Evolutionary conservation across 2,329 filamentous ascomycete species (phyloP).

Genomic region (Epichloe gansuensis): DNA sequence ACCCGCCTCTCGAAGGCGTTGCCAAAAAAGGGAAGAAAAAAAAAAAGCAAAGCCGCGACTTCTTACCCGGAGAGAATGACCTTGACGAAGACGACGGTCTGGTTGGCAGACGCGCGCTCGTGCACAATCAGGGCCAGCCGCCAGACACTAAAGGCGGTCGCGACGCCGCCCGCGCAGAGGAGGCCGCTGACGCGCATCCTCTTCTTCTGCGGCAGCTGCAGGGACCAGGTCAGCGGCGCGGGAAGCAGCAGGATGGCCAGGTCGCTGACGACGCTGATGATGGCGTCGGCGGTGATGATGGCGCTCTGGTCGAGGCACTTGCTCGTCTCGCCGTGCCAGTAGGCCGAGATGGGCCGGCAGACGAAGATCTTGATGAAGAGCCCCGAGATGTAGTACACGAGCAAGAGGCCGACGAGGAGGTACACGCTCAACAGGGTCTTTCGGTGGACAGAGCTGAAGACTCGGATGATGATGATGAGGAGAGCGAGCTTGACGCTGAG

Average conservation of each 20-base stretch:
- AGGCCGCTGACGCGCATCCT: conserved; percentile 18
- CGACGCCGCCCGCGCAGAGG: conserved; percentile 19
- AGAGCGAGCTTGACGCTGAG: conserved; percentile 30
- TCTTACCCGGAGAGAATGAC: conserved; percentile 14
- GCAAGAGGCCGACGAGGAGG: conserved; percentile 23
- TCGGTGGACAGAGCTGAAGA: conserved; percentile 27
- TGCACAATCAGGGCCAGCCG: conserved; percentile 15
- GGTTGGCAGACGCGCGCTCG: conserved; percentile 13
- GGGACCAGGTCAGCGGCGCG: conserved; percentile 19
- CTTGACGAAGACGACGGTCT: conserved; percentile 16
- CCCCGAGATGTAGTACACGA: conserved; percentile 27
- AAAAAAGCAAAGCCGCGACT: background rate
- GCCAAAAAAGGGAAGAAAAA: background rate
- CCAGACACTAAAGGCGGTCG: conserved; percentile 19
- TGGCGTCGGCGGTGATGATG: conserved; percentile 19
- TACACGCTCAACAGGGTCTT: conserved; percentile 26
- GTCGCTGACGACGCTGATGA: conserved; percentile 20
- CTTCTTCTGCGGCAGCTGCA: conserved; percentile 17
- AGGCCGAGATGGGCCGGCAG: conserved; percentile 27
- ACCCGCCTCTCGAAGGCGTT: no score
- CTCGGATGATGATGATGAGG: conserved; percentile 28
- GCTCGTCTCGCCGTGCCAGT: conserved; percentile 21
- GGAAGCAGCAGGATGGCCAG: conserved; percentile 18
- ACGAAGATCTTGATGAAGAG: conserved; percentile 29
- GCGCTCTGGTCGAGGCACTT: conserved; percentile 24